Evolutionary conservation across 495 filamentous ascomycete genomes (phyloP), one percentile per base, ranked within the genome.

Genomic region (Trichoderma asperelloides): DNA sequence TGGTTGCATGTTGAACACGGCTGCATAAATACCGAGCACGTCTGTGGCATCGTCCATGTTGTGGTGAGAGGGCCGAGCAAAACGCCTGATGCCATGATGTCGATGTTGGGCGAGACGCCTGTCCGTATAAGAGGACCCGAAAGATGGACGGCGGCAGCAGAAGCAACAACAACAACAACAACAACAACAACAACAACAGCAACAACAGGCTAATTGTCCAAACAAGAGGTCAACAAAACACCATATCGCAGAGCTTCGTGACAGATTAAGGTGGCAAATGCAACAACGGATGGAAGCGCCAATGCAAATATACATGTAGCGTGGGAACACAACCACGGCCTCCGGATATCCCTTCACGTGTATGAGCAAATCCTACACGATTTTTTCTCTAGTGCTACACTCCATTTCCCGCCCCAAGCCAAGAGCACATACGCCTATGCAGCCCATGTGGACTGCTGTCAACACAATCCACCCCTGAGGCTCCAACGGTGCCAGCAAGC

Each of bases 31-130:
- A 45, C 15, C 1, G 62, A 64, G 40, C 62, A 64, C 2, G 40
- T 3, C 62, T 39, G 16, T 5, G 62, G 62, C 40, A 45, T 45
- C 5, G 33, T 45, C 62, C 62, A 64, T 45, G 62, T 40, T 13
- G 62, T 45, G 18, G 62, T 64, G 0, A 64, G 62, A 45, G 62
- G 62, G 21, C 62, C 62, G n/a, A 64, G 62, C 62, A 64, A 6
- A 2, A 30, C 23, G 62, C 62, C 62, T 3, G 62, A 27, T 23
- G 55, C 55, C 55, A 60, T 60, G 55, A 47, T 47, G 43, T 37
- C 33, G 43, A n/a, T n/a, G n/a, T n/a, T 47, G 43, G 43, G 55
- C 55, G 55, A 55, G 49, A 55, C 49, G 49, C 49, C n/a, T 55
- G 49, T 12, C n/a, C 5, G 33, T 37, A 8, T 37, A 37, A 37